phyloP scores from a whole-genome alignment of 305 asterid genomes.

The Caryopteris hybrid region DNA sequence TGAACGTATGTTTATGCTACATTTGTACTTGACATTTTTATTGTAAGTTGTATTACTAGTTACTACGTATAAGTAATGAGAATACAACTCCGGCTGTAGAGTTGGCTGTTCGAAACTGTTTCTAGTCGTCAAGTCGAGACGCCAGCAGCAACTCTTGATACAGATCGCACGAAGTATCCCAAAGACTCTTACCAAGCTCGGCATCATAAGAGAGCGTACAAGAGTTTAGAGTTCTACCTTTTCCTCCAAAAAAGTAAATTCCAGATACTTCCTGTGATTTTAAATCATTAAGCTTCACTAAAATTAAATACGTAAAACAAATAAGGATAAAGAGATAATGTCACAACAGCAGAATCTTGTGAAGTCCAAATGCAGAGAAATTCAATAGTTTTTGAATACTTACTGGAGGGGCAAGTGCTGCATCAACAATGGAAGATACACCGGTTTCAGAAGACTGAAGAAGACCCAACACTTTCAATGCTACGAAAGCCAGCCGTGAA shows the following conservation, averaged over 20 bases:
- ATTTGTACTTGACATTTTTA: too few species aligned
- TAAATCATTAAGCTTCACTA: background rate
- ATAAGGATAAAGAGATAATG: background rate
- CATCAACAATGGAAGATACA: conserved; percentile 59
- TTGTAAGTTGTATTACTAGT: too few species aligned
- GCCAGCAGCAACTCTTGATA: conserved; percentile 44
- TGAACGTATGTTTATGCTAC: too few species aligned
- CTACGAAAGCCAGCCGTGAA: conserved; percentile 36
- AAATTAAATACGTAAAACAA: background rate
- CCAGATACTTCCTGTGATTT: conserved; percentile 86
- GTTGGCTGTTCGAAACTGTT: too few species aligned
- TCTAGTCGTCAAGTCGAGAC: conserved; percentile 3
- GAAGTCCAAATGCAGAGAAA: background rate
- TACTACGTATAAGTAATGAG: too few species aligned
- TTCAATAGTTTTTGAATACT: conserved; percentile 9
- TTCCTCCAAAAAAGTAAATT: conserved; percentile 79
- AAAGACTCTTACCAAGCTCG: conserved; percentile 58
- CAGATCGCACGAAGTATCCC: conserved; percentile 60
- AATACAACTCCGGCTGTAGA: too few species aligned
- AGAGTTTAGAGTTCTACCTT: conserved; percentile 52
- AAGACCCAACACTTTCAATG: conserved; percentile 54
- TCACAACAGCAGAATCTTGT: background rate
- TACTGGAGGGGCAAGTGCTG: conserved; percentile 83
- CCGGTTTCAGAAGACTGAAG: conserved; percentile 69
- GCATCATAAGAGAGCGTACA: conserved; percentile 52